phyloP scores from a whole-genome alignment of 2,329 filamentous ascomycete species.

The Trichoderma arundinaceum region DNA sequence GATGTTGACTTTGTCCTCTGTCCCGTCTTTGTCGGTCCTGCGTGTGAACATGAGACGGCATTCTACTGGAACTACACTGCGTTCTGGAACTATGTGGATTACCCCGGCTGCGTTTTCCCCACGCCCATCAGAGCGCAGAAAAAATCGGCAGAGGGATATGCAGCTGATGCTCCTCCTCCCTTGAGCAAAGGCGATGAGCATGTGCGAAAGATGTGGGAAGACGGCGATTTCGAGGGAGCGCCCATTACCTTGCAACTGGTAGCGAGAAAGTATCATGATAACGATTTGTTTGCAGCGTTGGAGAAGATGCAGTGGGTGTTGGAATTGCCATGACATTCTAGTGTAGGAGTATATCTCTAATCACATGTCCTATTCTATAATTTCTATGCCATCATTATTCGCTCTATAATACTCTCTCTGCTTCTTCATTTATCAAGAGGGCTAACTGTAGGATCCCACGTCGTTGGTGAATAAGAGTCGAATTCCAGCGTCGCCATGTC shows the following conservation, averaged over 20 bases:
- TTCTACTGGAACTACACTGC: constrained; percentile 42
- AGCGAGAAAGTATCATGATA: constrained; percentile 45
- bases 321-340: background rate
- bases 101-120: constrained; percentile 39
- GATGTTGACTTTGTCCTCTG: constrained; percentile 41
- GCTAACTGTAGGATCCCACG: constrained; percentile 23
- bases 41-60: constrained; percentile 34
- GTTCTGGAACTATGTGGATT: constrained; percentile 44
- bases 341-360: background rate
- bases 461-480: constrained; percentile 14
- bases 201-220: constrained; percentile 12
- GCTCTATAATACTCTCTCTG: too few relatives aligned
- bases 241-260: constrained; percentile 37
- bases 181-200: constrained; percentile 13
- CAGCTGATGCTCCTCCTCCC: constrained; percentile 6
- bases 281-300: constrained; percentile 42
- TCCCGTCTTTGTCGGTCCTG: constrained; percentile 38
- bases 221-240: constrained; percentile 31
- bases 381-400: background rate
- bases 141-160: constrained; percentile 29
- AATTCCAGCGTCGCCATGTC: constrained; percentile 57
- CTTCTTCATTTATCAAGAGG: background rate
- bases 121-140: constrained; percentile 34
- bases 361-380: background rate
- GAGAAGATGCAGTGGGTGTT: constrained; percentile 30